phyloP scores from a whole-genome alignment of 148 eudicot species.

The Spergularia marina region DNA sequence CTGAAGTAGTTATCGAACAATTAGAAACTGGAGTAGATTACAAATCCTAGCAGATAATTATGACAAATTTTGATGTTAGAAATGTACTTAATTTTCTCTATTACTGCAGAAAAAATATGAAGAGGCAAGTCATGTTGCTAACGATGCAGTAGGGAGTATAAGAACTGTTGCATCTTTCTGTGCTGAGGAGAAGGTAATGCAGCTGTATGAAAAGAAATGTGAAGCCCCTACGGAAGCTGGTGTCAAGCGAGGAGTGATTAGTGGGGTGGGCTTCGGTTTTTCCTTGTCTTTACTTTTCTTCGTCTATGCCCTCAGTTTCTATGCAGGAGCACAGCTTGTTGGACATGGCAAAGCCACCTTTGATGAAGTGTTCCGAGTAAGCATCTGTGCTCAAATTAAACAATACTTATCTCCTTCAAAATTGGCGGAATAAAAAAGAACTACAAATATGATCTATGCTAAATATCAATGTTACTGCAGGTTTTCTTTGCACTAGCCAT shows the following conservation, averaged over 20 bases:
- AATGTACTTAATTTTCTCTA: not conserved
- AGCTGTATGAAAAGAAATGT: conserved; percentile 51
- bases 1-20: not conserved
- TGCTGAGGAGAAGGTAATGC: conserved; percentile 60
- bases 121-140: conserved; percentile 82
- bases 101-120: conserved; percentile 49
- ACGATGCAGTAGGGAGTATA: conserved; percentile 75
- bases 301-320: conserved; percentile 51
- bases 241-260: conserved; percentile 49
- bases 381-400: conserved; percentile 10
- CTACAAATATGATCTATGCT: not conserved
- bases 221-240: conserved; percentile 50
- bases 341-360: conserved; percentile 48
- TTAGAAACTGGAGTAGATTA: not conserved
- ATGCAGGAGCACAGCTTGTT: conserved; percentile 60
- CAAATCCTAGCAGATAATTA: not conserved
- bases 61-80: not conserved
- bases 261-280: conserved; percentile 54
- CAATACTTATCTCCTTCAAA: not conserved
- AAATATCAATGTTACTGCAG: conserved; percentile 27
- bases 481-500: conserved; percentile 68
- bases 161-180: conserved; percentile 79
- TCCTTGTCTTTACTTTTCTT: conserved; percentile 38
- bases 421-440: not conserved
- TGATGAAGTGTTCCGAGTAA: conserved; percentile 49